Conservation (phyloP, 192 early-diverging fungal species). For the Backusella liffmaniae region DNA sequence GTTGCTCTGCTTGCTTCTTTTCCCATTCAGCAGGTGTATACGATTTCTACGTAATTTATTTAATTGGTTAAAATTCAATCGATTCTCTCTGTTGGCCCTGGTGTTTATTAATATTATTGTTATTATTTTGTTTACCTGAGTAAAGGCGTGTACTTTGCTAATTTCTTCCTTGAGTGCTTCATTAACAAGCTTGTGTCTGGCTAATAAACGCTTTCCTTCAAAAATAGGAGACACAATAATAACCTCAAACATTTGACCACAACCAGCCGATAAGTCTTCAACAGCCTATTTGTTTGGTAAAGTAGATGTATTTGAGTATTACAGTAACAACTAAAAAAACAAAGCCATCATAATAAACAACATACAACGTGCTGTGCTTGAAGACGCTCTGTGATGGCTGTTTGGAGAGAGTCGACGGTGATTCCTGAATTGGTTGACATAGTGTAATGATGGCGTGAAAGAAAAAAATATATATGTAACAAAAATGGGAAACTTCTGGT, state of each 20-base stretch:
- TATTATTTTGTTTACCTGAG: slow-evolving; percentile 56
- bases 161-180: slow-evolving; percentile 79
- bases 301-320: not conserved
- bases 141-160: slow-evolving; percentile 79
- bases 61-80: not conserved
- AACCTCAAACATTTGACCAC: slow-evolving; percentile 81
- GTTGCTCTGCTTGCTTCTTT: slow-evolving; percentile 13
- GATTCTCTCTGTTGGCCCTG: not conserved
- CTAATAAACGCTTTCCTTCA: slow-evolving; percentile 65
- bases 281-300: slow-evolving; percentile 32
- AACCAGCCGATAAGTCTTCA: slow-evolving; percentile 68
- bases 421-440: slow-evolving; percentile 37
- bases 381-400: slow-evolving; percentile 34
- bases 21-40: slow-evolving; percentile 34
- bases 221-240: slow-evolving; percentile 73
- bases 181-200: slow-evolving; percentile 80
- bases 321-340: not conserved
- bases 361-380: slow-evolving; percentile 41
- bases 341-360: not conserved
- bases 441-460: not conserved
- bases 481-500: not conserved
- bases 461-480: not conserved
- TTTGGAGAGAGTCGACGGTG: slow-evolving; percentile 31
- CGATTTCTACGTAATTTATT: slow-evolving; percentile 16
- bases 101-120: not conserved